phyloP scores from a whole-genome alignment of 2,329 filamentous ascomycete species.

The Cladosporium phlei region DNA sequence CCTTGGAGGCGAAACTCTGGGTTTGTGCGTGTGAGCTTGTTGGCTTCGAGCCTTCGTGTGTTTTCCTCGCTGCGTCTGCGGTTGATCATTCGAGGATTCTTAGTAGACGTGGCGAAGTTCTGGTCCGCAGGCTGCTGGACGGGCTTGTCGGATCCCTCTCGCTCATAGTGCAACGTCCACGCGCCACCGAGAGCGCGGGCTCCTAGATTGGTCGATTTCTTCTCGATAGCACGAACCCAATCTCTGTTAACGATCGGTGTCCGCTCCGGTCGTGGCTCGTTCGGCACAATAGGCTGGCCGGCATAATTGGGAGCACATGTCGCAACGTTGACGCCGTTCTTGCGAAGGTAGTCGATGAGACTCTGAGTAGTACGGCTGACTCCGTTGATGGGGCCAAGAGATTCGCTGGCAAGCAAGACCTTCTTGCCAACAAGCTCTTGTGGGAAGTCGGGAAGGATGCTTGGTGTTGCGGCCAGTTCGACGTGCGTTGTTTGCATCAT shows the following conservation, averaged over 20 bases:
- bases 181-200: slow-evolving; percentile 32
- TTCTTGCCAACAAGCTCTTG: slow-evolving; percentile 53
- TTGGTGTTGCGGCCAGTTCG: neutral
- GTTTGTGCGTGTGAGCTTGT: slow-evolving; percentile 30
- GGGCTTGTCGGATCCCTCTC: slow-evolving; percentile 17
- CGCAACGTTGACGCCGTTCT: slow-evolving; percentile 60
- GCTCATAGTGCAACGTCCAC: slow-evolving; percentile 30
- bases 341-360: slow-evolving; percentile 62
- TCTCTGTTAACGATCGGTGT: slow-evolving; percentile 31
- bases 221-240: slow-evolving; percentile 30
- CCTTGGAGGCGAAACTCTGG: slow-evolving; percentile 58
- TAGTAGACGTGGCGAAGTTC: slow-evolving; percentile 10
- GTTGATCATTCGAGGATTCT: slow-evolving; percentile 25
- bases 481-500: slow-evolving; percentile 8
- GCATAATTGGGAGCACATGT: slow-evolving; percentile 59
- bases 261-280: slow-evolving; percentile 23
- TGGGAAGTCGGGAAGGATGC: slow-evolving; percentile 34
- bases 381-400: slow-evolving; percentile 68
- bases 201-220: slow-evolving; percentile 28
- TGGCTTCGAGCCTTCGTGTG: slow-evolving; percentile 25
- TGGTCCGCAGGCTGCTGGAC: slow-evolving; percentile 18
- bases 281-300: slow-evolving; percentile 47
- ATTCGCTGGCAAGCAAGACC: slow-evolving; percentile 65
- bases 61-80: slow-evolving; percentile 26
- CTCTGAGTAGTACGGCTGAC: slow-evolving; percentile 66